Evolutionary conservation across 108 stramenopile species (phyloP).

Genomic region (Discostella pseudostelligera): DNA sequence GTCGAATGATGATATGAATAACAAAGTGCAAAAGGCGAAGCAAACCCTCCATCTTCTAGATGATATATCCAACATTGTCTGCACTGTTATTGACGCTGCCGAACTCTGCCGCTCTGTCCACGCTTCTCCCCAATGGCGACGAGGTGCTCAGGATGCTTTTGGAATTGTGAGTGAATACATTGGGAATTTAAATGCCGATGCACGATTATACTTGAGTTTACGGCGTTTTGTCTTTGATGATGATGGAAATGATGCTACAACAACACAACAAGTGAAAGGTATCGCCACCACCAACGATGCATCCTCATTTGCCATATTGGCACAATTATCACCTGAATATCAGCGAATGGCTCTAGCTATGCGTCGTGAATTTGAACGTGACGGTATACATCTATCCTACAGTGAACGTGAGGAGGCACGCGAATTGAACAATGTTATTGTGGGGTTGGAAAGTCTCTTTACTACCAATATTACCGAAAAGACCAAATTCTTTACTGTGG

Average conservation of each 20-base stretch:
- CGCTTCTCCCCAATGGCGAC: conserved; percentile 64
- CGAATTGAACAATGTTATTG: conserved; percentile 61
- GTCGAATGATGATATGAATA: conserved; percentile 10
- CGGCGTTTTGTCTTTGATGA: conserved; percentile 30
- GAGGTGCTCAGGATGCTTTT: conserved; percentile 79
- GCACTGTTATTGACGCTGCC: conserved; percentile 95
- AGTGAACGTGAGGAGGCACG: conserved; percentile 70
- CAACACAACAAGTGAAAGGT: neutral
- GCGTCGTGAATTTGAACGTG: conserved; percentile 88
- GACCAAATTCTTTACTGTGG: conserved; percentile 52
- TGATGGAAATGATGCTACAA: no score
- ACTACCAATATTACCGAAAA: conserved; percentile 65
- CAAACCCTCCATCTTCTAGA: conserved; percentile 75
- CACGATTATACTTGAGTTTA: conserved; percentile 60
- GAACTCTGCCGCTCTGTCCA: conserved; percentile 92
- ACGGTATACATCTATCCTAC: conserved; percentile 87
- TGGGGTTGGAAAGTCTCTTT: conserved; percentile 75
- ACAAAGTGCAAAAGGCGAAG: conserved; percentile 39
- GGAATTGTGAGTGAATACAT: conserved; percentile 79
- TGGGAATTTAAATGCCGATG: conserved; percentile 85
- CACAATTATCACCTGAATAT: conserved; percentile 66
- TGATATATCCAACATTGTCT: conserved; percentile 83
- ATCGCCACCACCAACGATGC: conserved; percentile 8
- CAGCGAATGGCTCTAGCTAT: conserved; percentile 70
- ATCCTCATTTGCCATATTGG: neutral